Percentiles rank a stretch among this genome's conserved stretches.
phyloP scores from a whole-genome alignment of 441 rosid species.

The Omphalea diandra region DNA sequence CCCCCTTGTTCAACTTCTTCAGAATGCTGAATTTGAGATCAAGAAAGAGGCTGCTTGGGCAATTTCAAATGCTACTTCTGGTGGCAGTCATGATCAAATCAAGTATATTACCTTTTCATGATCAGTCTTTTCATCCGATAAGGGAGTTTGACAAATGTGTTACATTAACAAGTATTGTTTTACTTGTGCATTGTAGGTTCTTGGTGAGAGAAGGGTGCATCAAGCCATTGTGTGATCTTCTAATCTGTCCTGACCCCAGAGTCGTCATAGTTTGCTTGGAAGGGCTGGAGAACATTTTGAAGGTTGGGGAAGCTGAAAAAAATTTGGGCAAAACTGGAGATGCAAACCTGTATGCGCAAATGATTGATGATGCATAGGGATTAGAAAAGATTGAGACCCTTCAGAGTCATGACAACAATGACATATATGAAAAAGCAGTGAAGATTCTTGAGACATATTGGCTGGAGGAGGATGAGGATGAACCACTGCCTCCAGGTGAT shows the following conservation, averaged over 20 bases:
- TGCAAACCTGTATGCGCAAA: constrained; percentile 56
- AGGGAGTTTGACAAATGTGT: background rate
- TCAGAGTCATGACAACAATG: constrained; percentile 71
- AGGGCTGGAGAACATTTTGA: constrained; percentile 82
- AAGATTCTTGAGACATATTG: constrained; percentile 78
- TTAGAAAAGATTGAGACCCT: constrained; percentile 72
- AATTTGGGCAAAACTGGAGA: constrained; percentile 47
- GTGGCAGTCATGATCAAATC: constrained; percentile 81
- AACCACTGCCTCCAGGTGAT: constrained; percentile 50
- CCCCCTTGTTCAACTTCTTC: constrained; percentile 65
- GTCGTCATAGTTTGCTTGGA: constrained; percentile 79
- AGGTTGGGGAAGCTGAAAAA: constrained; percentile 80
- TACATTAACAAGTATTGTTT: background rate
- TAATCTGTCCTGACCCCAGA: constrained; percentile 80
- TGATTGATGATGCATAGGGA: constrained; percentile 78
- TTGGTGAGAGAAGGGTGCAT: constrained; percentile 70
- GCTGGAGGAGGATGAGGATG: constrained; percentile 68
- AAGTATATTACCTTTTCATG: constrained; percentile 41
- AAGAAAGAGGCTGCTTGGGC: constrained; percentile 95
- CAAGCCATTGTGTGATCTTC: constrained; percentile 84
- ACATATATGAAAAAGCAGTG: constrained; percentile 76
- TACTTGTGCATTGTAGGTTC: constrained; percentile 35
- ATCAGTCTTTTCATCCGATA: background rate
- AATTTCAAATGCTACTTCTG: constrained; percentile 78
- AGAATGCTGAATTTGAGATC: constrained; percentile 81